Conservation (phyloP, 352 stramenopile species). For the Globisporangium solare region DNA sequence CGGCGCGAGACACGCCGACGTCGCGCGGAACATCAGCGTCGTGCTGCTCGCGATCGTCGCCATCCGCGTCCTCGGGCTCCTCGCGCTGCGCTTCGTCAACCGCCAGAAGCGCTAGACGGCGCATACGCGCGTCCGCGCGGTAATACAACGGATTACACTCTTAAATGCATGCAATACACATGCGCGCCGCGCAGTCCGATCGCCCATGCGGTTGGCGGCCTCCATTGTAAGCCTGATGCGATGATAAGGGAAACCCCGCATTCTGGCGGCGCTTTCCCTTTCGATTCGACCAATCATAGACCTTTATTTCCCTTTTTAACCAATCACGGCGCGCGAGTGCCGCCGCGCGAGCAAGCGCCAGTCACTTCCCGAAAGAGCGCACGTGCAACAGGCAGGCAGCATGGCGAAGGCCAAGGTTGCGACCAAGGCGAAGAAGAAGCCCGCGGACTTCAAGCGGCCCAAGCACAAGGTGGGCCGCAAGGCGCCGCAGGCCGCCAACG, state of each 20-base stretch:
- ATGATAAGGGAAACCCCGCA: background rate
- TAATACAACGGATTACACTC: no score
- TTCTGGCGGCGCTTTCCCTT: background rate
- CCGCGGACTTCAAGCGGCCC: constrained; percentile 80
- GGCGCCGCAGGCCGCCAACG: constrained; percentile 59
- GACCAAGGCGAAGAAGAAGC: constrained; percentile 79
- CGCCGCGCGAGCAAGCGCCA: background rate
- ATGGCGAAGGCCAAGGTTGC: constrained; percentile 46
- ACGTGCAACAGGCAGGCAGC: background rate
- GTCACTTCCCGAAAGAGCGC: background rate
- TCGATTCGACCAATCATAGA: constrained; percentile 1
- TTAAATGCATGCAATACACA: no score
- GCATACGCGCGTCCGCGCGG: no score
- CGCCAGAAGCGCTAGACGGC: background rate
- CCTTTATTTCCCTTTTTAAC: background rate
- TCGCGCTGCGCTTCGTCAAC: constrained; percentile 7
- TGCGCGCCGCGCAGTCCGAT: no score
- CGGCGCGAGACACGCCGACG: background rate
- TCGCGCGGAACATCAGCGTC: background rate
- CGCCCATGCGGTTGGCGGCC: no score
- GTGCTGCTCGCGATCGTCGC: background rate
- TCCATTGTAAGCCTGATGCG: background rate
- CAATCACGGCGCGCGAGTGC: constrained; percentile 3
- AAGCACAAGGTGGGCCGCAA: constrained; percentile 85
- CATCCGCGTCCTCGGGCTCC: background rate